Evolutionary conservation across 768 basidiomycete species (phyloP).

Genomic region (Lactarius sp.): DNA sequence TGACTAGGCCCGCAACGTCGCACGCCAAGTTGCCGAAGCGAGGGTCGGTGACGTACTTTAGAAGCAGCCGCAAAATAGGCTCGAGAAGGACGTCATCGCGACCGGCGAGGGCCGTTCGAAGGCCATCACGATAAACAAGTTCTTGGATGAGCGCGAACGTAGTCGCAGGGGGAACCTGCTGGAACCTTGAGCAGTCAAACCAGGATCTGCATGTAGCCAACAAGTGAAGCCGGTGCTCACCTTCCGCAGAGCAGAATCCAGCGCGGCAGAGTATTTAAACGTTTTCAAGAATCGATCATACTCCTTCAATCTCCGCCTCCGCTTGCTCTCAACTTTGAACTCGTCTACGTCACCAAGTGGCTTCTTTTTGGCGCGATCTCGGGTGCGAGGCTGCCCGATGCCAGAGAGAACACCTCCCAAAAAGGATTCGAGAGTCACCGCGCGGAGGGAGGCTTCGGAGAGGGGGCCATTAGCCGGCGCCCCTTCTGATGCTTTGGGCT

Average conservation of each 20-base stretch:
- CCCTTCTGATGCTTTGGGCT: conserved; percentile 64
- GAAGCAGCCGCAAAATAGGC: conserved; percentile 79
- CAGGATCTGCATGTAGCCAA: not conserved
- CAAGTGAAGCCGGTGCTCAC: conserved; percentile 36
- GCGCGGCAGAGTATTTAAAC: conserved; percentile 92
- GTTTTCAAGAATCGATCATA: conserved; percentile 87
- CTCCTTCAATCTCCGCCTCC: conserved; percentile 67
- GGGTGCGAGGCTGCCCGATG: conserved; percentile 53
- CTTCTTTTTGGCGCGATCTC: conserved; percentile 44
- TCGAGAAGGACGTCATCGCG: conserved; percentile 93
- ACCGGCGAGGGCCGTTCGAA: conserved; percentile 79
- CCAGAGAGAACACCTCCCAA: conserved; percentile 48
- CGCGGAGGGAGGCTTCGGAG: conserved; percentile 39
- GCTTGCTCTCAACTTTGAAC: conserved; percentile 67
- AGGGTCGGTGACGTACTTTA: conserved; percentile 83
- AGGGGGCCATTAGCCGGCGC: conserved; percentile 34
- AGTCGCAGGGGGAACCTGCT: conserved; percentile 81
- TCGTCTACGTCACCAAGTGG: conserved; percentile 65
- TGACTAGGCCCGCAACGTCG: conserved; percentile 71
- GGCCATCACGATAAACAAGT: conserved; percentile 85
- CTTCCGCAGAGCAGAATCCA: conserved; percentile 88
- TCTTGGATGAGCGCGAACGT: conserved; percentile 91
- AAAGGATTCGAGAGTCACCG: conserved; percentile 66
- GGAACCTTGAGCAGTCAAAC: conserved; percentile 11
- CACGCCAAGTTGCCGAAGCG: conserved; percentile 89